Conservation (phyloP, 306 rosid species). For the Dalbergia cochinchinensis region DNA sequence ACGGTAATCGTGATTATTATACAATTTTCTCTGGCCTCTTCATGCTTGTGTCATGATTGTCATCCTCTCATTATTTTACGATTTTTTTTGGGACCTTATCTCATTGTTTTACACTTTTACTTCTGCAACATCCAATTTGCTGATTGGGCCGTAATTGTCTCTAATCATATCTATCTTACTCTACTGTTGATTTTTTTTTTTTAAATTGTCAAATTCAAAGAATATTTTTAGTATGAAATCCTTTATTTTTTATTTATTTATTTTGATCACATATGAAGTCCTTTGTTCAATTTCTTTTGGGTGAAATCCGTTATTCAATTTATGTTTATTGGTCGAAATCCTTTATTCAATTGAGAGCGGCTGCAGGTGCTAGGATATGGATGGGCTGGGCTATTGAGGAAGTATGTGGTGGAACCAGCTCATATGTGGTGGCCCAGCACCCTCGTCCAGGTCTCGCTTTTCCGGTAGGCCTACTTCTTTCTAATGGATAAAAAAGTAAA, state of each 20-base stretch:
- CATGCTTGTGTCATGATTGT: too few species aligned
- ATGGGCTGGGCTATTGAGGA: conserved; percentile 86
- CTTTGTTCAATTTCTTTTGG: too few species aligned
- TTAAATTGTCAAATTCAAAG: neutral
- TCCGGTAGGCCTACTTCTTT: conserved; percentile 56
- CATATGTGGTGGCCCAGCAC: conserved; percentile 97
- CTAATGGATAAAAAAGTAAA: too few species aligned
- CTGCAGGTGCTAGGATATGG: conserved; percentile 81
- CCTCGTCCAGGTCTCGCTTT: conserved; percentile 88
- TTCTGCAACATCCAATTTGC: neutral
- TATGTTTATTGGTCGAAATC: too few species aligned
- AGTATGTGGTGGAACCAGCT: conserved; percentile 91
- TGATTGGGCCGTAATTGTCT: neutral
- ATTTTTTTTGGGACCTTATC: too few species aligned
- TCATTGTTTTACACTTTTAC: neutral
- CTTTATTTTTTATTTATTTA: too few species aligned
- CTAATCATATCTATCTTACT: neutral
- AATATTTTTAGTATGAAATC: neutral
- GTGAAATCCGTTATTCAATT: too few species aligned
- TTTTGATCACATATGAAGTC: too few species aligned
- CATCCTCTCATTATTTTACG: neutral
- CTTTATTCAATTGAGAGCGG: neutral
- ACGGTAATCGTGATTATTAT: neutral
- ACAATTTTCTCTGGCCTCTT: neutral
- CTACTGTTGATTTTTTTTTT: neutral